A percentile compares a stretch with the other conserved stretches of the same genome.
These are phyloP conservation scores for Hypoxylon sp. DNA, from an alignment of 2,329 filamentous ascomycete genomes.

Conservation along the genomic window DNA sequence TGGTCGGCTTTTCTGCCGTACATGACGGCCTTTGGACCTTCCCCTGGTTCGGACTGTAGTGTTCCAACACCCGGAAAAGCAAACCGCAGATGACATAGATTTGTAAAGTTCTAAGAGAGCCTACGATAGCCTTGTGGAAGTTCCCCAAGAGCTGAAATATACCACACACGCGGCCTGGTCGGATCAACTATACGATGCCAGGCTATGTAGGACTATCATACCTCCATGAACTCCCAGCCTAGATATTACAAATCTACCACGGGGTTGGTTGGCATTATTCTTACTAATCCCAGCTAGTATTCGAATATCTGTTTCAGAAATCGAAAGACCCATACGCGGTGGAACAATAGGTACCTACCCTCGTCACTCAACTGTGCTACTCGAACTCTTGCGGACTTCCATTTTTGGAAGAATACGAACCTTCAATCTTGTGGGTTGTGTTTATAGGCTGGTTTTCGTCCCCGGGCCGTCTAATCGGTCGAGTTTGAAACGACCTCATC, in stretches of 20 bases:
- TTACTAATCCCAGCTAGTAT: background rate
- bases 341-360: background rate
- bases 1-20: conserved; percentile 8
- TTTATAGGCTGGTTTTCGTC: background rate
- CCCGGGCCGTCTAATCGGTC: background rate
- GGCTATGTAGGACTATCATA: no score
- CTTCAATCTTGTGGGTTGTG: background rate
- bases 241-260: background rate
- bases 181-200: background rate
- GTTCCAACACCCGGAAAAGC: conserved; percentile 6
- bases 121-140: background rate
- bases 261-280: background rate
- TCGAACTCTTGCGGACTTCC: background rate
- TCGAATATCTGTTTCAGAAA: background rate
- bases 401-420: conserved; percentile 1
- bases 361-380: background rate
- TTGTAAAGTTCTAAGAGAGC: background rate
- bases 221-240: no score
- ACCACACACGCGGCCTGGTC: background rate
- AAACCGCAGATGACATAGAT: background rate
- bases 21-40: conserved; percentile 3
- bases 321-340: background rate
- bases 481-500: background rate
- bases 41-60: conserved; percentile 5
- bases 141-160: no score